Percentiles rank a stretch among this genome's conserved stretches.
Conservation (phyloP, 2,329 filamentous ascomycete genomes). For the Lachnellula cervina region DNA sequence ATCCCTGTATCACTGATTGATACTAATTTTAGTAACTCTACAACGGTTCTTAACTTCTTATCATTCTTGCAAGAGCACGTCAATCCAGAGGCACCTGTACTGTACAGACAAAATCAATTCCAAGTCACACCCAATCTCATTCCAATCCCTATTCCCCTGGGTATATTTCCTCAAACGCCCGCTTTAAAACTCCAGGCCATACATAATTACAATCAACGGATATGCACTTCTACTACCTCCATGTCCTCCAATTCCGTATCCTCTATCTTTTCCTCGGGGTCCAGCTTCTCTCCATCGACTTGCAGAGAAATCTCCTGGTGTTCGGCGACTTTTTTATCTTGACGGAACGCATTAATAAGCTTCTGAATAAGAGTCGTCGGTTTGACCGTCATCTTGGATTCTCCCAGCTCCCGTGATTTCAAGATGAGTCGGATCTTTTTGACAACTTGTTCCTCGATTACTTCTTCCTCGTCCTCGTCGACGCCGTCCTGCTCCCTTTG, state of each 20-base stretch:
- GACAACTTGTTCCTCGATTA: slow-evolving; percentile 22
- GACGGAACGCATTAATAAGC: slow-evolving; percentile 58
- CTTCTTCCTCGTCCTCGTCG: slow-evolving; percentile 20
- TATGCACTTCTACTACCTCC: slow-evolving; percentile 66
- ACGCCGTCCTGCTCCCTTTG: slow-evolving; percentile 11
- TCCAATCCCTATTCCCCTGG: slow-evolving; percentile 5
- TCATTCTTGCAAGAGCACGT: too few relatives aligned
- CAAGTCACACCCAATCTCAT: background rate
- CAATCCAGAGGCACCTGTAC: background rate
- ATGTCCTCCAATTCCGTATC: slow-evolving; percentile 70
- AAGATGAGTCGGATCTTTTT: slow-evolving; percentile 47
- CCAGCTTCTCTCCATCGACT: slow-evolving; percentile 72
- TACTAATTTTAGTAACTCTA: too few relatives aligned
- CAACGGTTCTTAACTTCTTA: too few relatives aligned
- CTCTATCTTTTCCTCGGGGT: slow-evolving; percentile 53
- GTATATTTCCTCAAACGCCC: slow-evolving; percentile 15
- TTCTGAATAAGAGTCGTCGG: slow-evolving; percentile 55
- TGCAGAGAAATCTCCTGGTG: slow-evolving; percentile 55
- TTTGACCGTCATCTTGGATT: slow-evolving; percentile 47
- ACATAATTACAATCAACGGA: slow-evolving; percentile 16
- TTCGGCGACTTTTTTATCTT: slow-evolving; percentile 44
- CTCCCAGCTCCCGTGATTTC: slow-evolving; percentile 46
- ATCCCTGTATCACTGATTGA: too few relatives aligned
- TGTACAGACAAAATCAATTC: background rate
- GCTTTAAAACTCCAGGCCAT: slow-evolving; percentile 12